Base-by-base conservation (phyloP, 2,329 filamentous ascomycete genomes). In the Cladorrhinum sp. region DNA sequence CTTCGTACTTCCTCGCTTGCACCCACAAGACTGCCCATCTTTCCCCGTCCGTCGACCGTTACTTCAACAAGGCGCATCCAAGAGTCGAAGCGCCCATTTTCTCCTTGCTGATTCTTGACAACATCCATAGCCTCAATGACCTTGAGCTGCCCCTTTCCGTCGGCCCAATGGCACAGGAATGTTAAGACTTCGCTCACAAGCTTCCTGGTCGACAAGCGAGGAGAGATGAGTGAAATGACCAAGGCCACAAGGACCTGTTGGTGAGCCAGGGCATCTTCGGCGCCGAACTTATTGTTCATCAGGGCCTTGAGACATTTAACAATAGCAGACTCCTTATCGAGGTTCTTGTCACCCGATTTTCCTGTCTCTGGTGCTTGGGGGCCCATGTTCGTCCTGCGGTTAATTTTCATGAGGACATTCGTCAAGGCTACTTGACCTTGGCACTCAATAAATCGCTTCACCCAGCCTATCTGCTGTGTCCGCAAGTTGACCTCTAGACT, bases 1-100 rank as follows among this genome's bases (percentile, higher is more conserved):
- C 91, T 96, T 68, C 95, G 89, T 61, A 96, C 88, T 78, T 99
- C 95, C 70, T 98, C 95, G 71, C 92, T 97, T 29, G 95, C 95
- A 66, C 95, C 95, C 25, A 99, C 95, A 68, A 98, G 81, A 77
- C 93, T 97, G 69, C 95, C 95, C 92, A 99, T 97, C 82, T 98
- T 99, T 69, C 95, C 95, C 71, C 95, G 89, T 41, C 95, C 95
- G 75, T 98, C 95, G 65, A 97, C 87, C 1, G 93, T 98, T 68
- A 98, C 93, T 76, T 98, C 95, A 48, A 98, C 93, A 62, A 97
- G 89, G 62, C 95, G 91, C 91, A 99, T 96, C 95, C 95, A 99
- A 38, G 93, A 88, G 75, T 99, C 95, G 71, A 99, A 99, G 1
- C 95, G 87, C 41, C 95, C 93, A 76, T 96, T 97, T 74, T 98